phyloP scores from a whole-genome alignment of 2,329 filamentous ascomycete species.

The Aureobasidium sp. region DNA sequence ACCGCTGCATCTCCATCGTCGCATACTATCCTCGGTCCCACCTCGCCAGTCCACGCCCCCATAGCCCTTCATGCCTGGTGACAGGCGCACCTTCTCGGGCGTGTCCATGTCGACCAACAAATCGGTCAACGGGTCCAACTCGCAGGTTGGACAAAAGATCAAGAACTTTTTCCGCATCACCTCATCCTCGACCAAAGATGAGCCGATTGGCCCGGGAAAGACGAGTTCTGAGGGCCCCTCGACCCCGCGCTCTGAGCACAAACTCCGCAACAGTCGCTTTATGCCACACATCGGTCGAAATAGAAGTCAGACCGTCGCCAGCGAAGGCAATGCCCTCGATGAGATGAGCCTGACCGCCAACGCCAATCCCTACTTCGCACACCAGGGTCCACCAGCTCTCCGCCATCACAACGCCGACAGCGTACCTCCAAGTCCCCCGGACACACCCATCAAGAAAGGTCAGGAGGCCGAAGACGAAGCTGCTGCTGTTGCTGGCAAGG shows the following conservation, averaged over 20 bases:
- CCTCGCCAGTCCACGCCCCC: neutral
- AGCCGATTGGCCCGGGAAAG: constrained; percentile 28
- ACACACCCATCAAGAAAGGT: constrained; percentile 69
- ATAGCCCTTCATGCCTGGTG: constrained; percentile 25
- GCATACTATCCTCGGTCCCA: neutral
- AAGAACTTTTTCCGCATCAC: constrained; percentile 64
- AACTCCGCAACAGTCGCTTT: constrained; percentile 79
- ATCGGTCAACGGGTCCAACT: constrained; percentile 40
- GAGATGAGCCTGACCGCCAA: constrained; percentile 89
- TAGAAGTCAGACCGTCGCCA: constrained; percentile 82
- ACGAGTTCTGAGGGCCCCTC: constrained; percentile 29
- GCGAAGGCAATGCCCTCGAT: constrained; percentile 84
- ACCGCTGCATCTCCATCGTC: neutral
- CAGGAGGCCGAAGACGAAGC: constrained; percentile 58
- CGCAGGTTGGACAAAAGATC: constrained; percentile 54
- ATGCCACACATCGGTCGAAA: constrained; percentile 81
- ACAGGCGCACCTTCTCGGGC: constrained; percentile 43
- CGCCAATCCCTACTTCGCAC: constrained; percentile 94
- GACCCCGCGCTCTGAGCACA: constrained; percentile 50
- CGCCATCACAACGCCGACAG: constrained; percentile 93
- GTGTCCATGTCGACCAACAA: constrained; percentile 34
- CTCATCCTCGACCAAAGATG: constrained; percentile 35
- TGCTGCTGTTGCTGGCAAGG: constrained; percentile 72
- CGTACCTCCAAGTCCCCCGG: constrained; percentile 83
- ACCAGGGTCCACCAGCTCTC: constrained; percentile 87